Conservation (phyloP, 2,329 filamentous ascomycete genomes). For the Mycosphaerelloides madeirae region DNA sequence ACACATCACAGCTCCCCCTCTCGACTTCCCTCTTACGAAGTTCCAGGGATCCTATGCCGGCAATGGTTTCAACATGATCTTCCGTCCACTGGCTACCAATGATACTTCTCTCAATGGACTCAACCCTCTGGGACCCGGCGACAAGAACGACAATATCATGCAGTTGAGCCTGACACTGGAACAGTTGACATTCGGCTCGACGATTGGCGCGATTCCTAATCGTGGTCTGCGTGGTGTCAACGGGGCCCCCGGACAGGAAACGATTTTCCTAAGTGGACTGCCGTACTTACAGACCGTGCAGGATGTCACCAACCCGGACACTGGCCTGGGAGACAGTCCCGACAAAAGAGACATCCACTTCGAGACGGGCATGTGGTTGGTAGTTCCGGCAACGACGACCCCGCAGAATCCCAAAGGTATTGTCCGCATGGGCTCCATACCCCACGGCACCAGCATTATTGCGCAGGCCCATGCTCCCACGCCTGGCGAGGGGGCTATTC, state of each 20-base stretch:
- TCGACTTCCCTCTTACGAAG: neutral
- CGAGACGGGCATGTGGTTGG: conserved; percentile 41
- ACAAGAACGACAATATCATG: conserved; percentile 29
- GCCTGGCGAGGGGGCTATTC: no score
- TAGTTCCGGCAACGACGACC: conserved; percentile 29
- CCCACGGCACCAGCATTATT: conserved; percentile 44
- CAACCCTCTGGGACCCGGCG: no score
- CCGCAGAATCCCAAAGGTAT: neutral
- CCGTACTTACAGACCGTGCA: conserved; percentile 36
- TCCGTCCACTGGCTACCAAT: conserved; percentile 31
- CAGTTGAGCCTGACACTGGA: conserved; percentile 40
- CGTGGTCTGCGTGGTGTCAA: no score
- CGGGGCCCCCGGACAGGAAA: no score
- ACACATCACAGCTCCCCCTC: conserved; percentile 1
- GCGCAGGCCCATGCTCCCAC: conserved; percentile 32
- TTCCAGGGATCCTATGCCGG: conserved; percentile 28
- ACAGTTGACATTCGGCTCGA: conserved; percentile 29
- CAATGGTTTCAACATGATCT: conserved; percentile 38
- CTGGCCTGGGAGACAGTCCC: conserved; percentile 20
- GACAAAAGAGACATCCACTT: conserved; percentile 36
- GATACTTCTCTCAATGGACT: no score
- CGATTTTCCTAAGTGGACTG: conserved; percentile 36
- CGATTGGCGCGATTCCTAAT: conserved; percentile 37
- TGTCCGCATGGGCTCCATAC: conserved; percentile 41
- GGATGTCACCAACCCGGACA: conserved; percentile 30